Evolutionary conservation across 1,284 basidiomycete genomes (phyloP).

Genomic region (Boletus mariae): DNA sequence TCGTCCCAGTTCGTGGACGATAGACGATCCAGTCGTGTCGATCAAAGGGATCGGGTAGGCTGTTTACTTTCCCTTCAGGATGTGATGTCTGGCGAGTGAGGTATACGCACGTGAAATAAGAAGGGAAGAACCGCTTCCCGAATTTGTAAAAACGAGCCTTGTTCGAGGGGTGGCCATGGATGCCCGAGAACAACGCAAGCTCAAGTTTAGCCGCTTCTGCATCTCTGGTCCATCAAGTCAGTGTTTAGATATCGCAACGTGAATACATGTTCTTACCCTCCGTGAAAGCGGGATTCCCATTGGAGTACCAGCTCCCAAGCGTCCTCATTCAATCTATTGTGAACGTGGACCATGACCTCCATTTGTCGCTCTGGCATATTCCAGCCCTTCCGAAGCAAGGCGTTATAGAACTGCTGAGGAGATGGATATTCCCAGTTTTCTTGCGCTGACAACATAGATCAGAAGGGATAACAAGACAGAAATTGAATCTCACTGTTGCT

Average conservation of each 20-base stretch:
- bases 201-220: conserved; percentile 6
- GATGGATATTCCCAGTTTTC: conserved; percentile 15
- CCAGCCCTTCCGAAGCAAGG: conserved; percentile 10
- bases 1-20: conserved; percentile 2
- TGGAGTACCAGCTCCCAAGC: background rate
- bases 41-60: conserved; percentile 10
- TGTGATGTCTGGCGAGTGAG: background rate
- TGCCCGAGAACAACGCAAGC: conserved; percentile 11
- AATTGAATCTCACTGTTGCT: conserved; percentile 5
- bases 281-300: conserved; percentile 8
- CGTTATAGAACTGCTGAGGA: conserved; percentile 13
- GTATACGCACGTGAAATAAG: conserved; percentile 8
- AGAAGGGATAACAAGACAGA: background rate
- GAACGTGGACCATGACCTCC: background rate
- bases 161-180: conserved; percentile 14
- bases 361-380: conserved; percentile 7
- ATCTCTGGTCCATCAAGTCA: background rate
- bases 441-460: conserved; percentile 1
- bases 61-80: background rate
- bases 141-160: conserved; percentile 10
- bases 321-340: background rate
- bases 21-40: conserved; percentile 12
- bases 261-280: conserved; percentile 7
- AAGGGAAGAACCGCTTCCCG: conserved; percentile 3
- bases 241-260: background rate